Evolutionary conservation across 169 alveolate species (phyloP).

Genomic region (Cyclospora cayetanensis): DNA sequence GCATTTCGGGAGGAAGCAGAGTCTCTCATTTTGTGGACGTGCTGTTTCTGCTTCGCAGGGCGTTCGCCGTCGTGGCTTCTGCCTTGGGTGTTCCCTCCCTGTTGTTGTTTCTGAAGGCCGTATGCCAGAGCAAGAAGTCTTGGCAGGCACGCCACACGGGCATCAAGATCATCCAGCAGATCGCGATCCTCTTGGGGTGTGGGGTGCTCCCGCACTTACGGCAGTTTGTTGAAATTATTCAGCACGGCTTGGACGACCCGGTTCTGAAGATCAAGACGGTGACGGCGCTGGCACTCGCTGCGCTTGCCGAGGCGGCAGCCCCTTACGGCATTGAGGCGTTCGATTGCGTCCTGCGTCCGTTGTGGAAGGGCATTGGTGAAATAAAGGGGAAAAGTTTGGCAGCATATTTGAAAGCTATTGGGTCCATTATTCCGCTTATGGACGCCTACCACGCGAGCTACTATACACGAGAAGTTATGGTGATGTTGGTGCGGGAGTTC

Average conservation of each 20-base stretch:
- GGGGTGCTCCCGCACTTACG: conserved; percentile 98
- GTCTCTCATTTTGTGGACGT: background rate
- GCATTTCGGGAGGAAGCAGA: too few species aligned
- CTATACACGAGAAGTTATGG: conserved; percentile 97
- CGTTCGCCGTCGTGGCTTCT: conserved; percentile 99
- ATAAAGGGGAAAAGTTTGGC: conserved; percentile 98
- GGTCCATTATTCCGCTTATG: conserved; percentile 98
- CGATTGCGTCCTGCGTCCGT: conserved; percentile 96
- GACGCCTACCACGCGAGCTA: conserved; percentile 98
- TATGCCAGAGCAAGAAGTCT: conserved; percentile 95
- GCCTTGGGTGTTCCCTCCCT: conserved; percentile 98
- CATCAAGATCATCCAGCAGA: conserved; percentile 97
- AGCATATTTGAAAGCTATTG: conserved; percentile 98
- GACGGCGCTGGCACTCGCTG: conserved; percentile 99
- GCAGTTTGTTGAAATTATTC: conserved; percentile 96
- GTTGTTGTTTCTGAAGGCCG: conserved; percentile 98
- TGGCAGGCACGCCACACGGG: conserved; percentile 99
- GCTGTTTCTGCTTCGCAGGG: conserved; percentile 78
- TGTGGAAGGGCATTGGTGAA: conserved; percentile 97
- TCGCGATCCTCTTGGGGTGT: conserved; percentile 98
- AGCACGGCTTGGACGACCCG: conserved; percentile 97
- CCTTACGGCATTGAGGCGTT: conserved; percentile 99
- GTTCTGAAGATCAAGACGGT: conserved; percentile 92
- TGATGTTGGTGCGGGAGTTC: conserved; percentile 97
- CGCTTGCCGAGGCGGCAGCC: conserved; percentile 99